phyloP scores from a whole-genome alignment of 2,329 filamentous ascomycete genomes.

The Byssothecium circinans region DNA sequence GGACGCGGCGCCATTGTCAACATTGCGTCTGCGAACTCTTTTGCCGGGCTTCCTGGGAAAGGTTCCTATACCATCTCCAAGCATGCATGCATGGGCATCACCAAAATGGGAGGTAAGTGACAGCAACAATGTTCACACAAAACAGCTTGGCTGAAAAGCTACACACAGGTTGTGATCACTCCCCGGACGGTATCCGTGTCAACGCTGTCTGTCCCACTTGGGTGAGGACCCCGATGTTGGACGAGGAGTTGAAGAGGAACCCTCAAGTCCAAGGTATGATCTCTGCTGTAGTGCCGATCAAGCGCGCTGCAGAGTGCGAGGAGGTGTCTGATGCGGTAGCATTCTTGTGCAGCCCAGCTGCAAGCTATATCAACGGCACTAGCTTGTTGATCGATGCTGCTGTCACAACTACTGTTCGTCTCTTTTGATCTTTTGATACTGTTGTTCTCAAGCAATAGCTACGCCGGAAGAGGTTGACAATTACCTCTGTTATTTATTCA shows the following conservation, averaged over 20 bases:
- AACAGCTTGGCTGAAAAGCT: background rate
- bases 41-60: constrained; percentile 17
- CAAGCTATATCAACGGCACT: constrained; percentile 15
- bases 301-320: constrained; percentile 10
- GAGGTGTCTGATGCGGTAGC: constrained; percentile 14
- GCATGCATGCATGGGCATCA: constrained; percentile 37
- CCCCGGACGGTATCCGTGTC: constrained; percentile 11
- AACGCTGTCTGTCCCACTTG: constrained; percentile 15
- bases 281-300: constrained; percentile 5
- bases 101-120: constrained; percentile 22
- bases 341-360: constrained; percentile 14
- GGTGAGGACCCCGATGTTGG: constrained; percentile 14
- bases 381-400: constrained; percentile 13
- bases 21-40: constrained; percentile 15
- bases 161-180: constrained; percentile 19
- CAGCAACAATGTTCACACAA: too few species aligned
- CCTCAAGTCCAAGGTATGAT: constrained; percentile 10
- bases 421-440: constrained; percentile 3
- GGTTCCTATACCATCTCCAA: constrained; percentile 26
- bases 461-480: too few species aligned
- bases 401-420: constrained; percentile 13
- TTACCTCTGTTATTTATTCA: too few species aligned
- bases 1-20: constrained; percentile 23
- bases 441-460: too few species aligned
- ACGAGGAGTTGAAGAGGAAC: constrained; percentile 7